Base-by-base conservation (phyloP, 441 rosid species). In the Codiaeum variegatum region DNA sequence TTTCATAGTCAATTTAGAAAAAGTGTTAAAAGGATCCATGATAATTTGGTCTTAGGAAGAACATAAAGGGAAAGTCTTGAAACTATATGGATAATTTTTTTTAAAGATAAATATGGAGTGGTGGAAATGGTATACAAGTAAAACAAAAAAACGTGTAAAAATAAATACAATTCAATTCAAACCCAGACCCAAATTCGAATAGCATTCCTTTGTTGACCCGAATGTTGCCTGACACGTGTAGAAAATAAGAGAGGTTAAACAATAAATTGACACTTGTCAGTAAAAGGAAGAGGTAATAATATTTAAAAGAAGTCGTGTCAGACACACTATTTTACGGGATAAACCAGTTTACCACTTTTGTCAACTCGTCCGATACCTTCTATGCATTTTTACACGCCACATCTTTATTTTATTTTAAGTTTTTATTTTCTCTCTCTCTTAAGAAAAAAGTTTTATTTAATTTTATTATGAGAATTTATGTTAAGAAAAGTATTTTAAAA, bases 301-400 rank as follows among this genome's bases (percentile, higher is more conserved):
- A 5, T 0, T 9, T 52, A 6, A 44, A 61, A 68, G 23, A 40
- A 28, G 63, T 54, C 58, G 66, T 26, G 69, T 32, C 63, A 10
- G 51, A 58, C 70, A 72, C 73, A 49, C 42, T 21, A 19, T 23
- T 32, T 66, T 71, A 62, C 28, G 42, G 62, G 76, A 56, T 67
- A 67, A 58, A 34, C 21, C 70, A 4, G 23, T 60, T 44, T 1
- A 15, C 1, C 21, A 16, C 49, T 70, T 46, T 15, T 3, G 63
- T 56, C 79, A 81, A 72, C 74, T 71, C 64, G 60, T 74, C 32
- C 62, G 67, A 12, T 44, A 54, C 34, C 23, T 32, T 47, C 73
- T 15, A 40, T 52, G 56, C 31, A 9, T 13, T 28, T 51, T 12
- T n/a, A 6, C 46, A 46, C 71, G 47, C 46, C 66, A 29, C 58